Conservation (phyloP, 345 rosid genomes). For the Turritis glabra region DNA sequence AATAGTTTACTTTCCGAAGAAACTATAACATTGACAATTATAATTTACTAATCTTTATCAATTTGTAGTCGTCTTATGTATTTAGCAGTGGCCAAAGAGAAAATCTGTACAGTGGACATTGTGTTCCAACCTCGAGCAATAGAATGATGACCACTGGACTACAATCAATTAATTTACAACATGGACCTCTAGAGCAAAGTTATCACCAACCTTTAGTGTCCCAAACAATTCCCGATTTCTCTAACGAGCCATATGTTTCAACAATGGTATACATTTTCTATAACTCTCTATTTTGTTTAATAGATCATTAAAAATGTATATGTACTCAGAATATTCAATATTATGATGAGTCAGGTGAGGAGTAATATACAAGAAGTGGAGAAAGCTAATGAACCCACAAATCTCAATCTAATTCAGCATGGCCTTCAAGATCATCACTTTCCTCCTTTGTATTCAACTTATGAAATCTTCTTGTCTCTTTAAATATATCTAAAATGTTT, state of each 20-base stretch:
- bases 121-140: neutral
- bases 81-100: constrained; percentile 7
- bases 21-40: neutral
- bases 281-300: neutral
- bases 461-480: neutral
- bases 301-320: neutral
- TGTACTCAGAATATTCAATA: neutral
- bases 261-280: constrained; percentile 10
- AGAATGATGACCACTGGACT: constrained; percentile 3
- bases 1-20: neutral
- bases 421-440: constrained; percentile 21
- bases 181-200: neutral
- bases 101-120: neutral
- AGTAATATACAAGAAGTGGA: constrained; percentile 17
- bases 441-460: constrained; percentile 13
- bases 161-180: constrained; percentile 6
- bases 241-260: constrained; percentile 3
- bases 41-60: neutral
- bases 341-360: constrained; percentile 17
- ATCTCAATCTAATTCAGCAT: constrained; percentile 6
- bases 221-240: neutral
- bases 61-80: constrained; percentile 10
- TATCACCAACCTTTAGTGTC: constrained; percentile 3
- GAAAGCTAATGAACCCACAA: neutral
- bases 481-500: neutral